Evolutionary conservation across 768 basidiomycete species (phyloP).

Genomic region (Exidia glandulosa): DNA sequence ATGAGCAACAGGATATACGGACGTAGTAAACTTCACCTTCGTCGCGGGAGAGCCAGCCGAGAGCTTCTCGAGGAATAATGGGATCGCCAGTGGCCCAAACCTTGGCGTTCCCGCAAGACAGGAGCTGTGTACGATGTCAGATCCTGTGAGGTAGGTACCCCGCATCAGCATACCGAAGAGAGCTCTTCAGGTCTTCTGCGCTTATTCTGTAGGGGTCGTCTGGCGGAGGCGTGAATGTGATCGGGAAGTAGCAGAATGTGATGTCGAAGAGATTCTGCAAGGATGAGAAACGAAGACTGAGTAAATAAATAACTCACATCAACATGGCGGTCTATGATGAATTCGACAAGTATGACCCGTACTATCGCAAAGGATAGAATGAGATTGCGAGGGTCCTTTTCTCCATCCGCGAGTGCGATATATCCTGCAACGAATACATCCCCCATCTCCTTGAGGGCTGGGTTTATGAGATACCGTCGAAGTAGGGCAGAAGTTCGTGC

Average conservation of each 20-base stretch:
- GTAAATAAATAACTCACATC: constrained; percentile 49
- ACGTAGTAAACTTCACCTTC: constrained; percentile 42
- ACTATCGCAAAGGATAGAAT: constrained; percentile 82
- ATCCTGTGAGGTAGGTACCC: not conserved
- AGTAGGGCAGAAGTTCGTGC: constrained; percentile 14
- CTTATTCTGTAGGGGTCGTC: constrained; percentile 91
- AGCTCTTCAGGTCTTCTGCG: constrained; percentile 67
- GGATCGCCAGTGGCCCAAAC: constrained; percentile 77
- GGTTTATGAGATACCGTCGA: constrained; percentile 16
- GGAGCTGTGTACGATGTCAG: constrained; percentile 26
- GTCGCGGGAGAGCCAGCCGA: constrained; percentile 66
- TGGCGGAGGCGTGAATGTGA: constrained; percentile 88
- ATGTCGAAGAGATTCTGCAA: constrained; percentile 81
- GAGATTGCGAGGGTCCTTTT: constrained; percentile 95
- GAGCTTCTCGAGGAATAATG: constrained; percentile 87
- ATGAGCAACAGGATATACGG: not conserved
- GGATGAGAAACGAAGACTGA: not conserved
- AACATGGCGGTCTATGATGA: constrained; percentile 60
- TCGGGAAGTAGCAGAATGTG: constrained; percentile 97
- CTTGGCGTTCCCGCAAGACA: constrained; percentile 71
- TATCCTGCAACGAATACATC: constrained; percentile 68
- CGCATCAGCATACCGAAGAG: constrained; percentile 42
- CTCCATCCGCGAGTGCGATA: constrained; percentile 74
- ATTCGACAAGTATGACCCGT: constrained; percentile 78
- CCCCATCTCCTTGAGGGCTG: constrained; percentile 65